Base-by-base conservation (phyloP, 208 protist genomes). In the Acanthamoeba rhysodes region DNA sequence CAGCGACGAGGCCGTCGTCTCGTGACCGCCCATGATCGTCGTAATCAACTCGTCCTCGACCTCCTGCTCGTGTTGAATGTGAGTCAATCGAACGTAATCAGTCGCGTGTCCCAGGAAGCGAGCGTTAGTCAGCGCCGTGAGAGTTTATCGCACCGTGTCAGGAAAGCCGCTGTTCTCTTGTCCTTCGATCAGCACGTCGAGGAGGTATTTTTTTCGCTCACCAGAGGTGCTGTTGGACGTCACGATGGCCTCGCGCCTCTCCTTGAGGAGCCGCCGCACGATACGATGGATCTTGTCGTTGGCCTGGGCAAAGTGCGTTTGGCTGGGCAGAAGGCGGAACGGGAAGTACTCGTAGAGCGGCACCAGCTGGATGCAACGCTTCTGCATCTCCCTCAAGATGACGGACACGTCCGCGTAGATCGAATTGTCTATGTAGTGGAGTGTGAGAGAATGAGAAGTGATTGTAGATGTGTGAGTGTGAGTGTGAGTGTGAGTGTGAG, bases 261-360 rank as follows among this genome's bases (percentile, higher is more conserved):
- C 64, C 45, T 92, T 92, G 32, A 92, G 53, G 16, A 68, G 62
- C 18, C 87, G 87, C 2, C 87, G 87, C 14, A 92, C 87, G 62
- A 92, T 68, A 2, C 64, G n/a, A n/a, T 92, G 87, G 9, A 92
- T 92, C 62, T 92, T 92, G 53, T 92, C 59, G 87, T 92, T 92
- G 55, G 59, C 24, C 16, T 92, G 29, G 8, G 29, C 62, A 24
- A 92, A 92, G 18, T 37, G 87, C 2, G 7, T 22, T 24, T 92
- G 87, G 59, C 62, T 76, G 22, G 87, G 87, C 20, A 92, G 62
- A 22, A 68, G 34, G 29, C 62, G n/a, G 62, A 92, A 92, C 32
- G 87, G 87, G 27, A 92, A 92, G 87, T 92, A 92, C 5, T 57
- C 48, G 41, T 76, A 92, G 87, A 92, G 34, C 24, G 87, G 87